These are phyloP conservation scores for Solanum lignicaule DNA, from an alignment of 257 asterid species.

Conservation along the genomic window DNA sequence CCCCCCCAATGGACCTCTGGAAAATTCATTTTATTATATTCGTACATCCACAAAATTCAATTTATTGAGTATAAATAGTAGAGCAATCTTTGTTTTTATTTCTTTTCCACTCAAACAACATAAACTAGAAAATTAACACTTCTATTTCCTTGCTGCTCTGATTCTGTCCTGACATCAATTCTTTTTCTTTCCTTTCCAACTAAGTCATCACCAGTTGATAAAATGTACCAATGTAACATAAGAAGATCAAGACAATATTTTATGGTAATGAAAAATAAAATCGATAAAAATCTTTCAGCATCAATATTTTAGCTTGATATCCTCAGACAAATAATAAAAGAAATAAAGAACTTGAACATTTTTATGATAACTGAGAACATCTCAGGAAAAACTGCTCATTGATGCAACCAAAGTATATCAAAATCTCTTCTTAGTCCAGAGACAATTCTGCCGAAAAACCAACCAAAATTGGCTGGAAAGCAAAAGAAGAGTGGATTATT, in stretches of 20 bases:
- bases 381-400: constrained; percentile 24
- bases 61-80: background rate
- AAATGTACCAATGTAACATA: background rate
- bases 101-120: background rate
- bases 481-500: constrained; percentile 31
- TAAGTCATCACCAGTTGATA: background rate
- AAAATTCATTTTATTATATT: background rate
- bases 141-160: too few species aligned
- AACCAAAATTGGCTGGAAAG: constrained; percentile 7
- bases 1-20: too few species aligned
- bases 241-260: background rate
- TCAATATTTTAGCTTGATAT: background rate
- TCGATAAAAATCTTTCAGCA: background rate
- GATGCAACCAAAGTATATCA: constrained; percentile 8
- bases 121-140: too few species aligned
- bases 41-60: background rate
- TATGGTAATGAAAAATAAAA: background rate
- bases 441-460: background rate
- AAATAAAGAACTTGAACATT: background rate
- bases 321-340: background rate
- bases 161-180: too few species aligned
- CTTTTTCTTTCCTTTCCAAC: too few species aligned
- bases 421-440: constrained; percentile 26
- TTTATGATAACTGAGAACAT: constrained; percentile 9
- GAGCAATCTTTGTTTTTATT: background rate